Percentiles rank a stretch among this genome's conserved stretches.
These are phyloP conservation scores for Ramularia collo-cygni DNA, from an alignment of 2,329 filamentous ascomycete species.

Conservation along the genomic window DNA sequence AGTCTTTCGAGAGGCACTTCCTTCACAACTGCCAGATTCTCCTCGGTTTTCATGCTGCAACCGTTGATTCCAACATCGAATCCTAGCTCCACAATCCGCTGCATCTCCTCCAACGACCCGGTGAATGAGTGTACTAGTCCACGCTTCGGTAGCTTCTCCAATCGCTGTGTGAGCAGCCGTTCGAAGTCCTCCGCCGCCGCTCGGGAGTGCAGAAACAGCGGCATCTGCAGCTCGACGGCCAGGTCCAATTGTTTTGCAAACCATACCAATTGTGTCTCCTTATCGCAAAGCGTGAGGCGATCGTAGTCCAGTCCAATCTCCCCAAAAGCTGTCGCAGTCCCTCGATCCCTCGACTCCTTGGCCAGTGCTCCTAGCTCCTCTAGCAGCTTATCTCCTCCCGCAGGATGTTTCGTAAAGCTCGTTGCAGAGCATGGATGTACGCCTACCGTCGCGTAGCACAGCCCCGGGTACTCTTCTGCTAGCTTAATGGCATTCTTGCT, in stretches of 20 bases:
- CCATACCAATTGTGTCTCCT: slow-evolving; percentile 72
- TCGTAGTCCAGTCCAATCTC: slow-evolving; percentile 98
- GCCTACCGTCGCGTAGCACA: slow-evolving; percentile 83
- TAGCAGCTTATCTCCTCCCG: slow-evolving; percentile 50
- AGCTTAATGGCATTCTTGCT: slow-evolving; percentile 68
- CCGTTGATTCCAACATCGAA: slow-evolving; percentile 94
- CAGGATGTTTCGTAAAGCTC: slow-evolving; percentile 62
- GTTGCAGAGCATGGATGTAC: slow-evolving; percentile 87
- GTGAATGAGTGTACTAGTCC: slow-evolving; percentile 96
- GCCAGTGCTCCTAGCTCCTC: slow-evolving; percentile 59
- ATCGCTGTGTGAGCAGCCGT: slow-evolving; percentile 51
- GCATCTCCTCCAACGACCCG: slow-evolving; percentile 77
- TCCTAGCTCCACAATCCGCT: slow-evolving; percentile 68
- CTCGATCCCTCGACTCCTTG: slow-evolving; percentile 47
- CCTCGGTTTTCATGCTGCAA: slow-evolving; percentile 88
- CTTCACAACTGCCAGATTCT: slow-evolving; percentile 80
- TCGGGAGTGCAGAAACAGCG: slow-evolving; percentile 86
- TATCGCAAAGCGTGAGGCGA: slow-evolving; percentile 73
- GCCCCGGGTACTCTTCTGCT: slow-evolving; percentile 65
- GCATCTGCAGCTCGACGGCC: slow-evolving; percentile 68
- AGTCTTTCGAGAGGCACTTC: slow-evolving; percentile 70
- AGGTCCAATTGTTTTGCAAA: slow-evolving; percentile 79
- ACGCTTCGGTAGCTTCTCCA: slow-evolving; percentile 53
- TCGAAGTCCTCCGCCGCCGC: slow-evolving; percentile 85
- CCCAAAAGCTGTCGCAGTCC: slow-evolving; percentile 72